phyloP scores from a whole-genome alignment of 805 yeast genomes.

The Saccharomycopsis fibuligera region DNA sequence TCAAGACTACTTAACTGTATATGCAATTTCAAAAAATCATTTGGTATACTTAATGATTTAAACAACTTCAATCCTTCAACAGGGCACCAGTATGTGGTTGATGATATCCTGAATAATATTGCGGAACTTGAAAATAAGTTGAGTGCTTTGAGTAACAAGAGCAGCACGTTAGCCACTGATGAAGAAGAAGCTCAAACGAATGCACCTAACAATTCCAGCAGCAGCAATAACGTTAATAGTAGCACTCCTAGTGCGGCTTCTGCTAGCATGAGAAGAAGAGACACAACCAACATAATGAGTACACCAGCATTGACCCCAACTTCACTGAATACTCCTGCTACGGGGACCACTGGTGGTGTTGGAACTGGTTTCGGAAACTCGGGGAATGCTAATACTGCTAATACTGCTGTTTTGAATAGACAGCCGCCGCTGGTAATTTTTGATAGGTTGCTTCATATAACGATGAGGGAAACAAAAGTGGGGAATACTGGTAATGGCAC shows the following conservation, averaged over 20 bases:
- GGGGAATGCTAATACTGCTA: not conserved
- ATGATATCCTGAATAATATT: constrained; percentile 7
- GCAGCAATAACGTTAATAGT: not conserved
- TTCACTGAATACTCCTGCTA: not conserved
- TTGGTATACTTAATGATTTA: constrained; percentile 9
- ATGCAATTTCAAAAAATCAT: constrained; percentile 22
- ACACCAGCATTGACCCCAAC: not conserved
- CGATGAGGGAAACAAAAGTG: constrained; percentile 4
- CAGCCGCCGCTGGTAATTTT: not conserved
- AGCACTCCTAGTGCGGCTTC: not conserved
- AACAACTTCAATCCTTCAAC: constrained; percentile 7
- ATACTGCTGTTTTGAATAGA: not conserved
- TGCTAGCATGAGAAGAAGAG: not conserved
- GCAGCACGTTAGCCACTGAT: no score
- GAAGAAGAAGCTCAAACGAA: not conserved
- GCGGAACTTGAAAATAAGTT: constrained; percentile 1
- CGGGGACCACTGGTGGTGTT: not conserved
- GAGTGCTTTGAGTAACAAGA: not conserved
- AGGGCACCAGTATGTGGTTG: constrained; percentile 13
- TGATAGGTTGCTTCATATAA: constrained; percentile 4
- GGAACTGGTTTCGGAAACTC: no score
- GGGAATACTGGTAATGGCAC: no score
- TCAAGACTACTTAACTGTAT: constrained; percentile 57
- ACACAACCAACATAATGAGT: not conserved
- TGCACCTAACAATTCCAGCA: not conserved